Percentiles rank a stretch among this genome's conserved stretches.
Conservation (phyloP, 1,284 basidiomycete species). For the Neonothopanus nambi region DNA sequence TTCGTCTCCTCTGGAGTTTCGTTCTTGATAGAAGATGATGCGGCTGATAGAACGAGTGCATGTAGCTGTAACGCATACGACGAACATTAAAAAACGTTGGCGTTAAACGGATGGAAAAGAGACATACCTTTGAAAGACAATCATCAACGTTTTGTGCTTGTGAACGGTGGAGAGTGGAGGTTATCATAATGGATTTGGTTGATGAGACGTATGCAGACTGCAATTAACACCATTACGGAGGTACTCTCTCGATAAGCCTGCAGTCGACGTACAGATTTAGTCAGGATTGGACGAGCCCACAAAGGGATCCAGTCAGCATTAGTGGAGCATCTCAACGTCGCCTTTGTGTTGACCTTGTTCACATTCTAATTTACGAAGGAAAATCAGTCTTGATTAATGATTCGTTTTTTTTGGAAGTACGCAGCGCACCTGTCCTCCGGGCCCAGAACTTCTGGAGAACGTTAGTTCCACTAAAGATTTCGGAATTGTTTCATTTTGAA, state of each 20-base stretch:
- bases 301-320: slow-evolving; percentile 64
- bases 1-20: slow-evolving; percentile 58
- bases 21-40: slow-evolving; percentile 48
- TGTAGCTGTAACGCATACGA: slow-evolving; percentile 47
- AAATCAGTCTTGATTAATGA: neutral
- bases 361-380: slow-evolving; percentile 59
- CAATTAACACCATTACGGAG: neutral
- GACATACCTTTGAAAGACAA: slow-evolving; percentile 61
- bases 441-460: slow-evolving; percentile 76
- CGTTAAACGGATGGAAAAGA: neutral
- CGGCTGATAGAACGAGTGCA: slow-evolving; percentile 46
- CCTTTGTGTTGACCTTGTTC: slow-evolving; percentile 82
- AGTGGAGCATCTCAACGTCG: slow-evolving; percentile 56
- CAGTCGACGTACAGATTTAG: slow-evolving; percentile 45
- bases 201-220: slow-evolving; percentile 70
- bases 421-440: slow-evolving; percentile 70
- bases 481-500: slow-evolving; percentile 45
- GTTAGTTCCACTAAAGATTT: slow-evolving; percentile 46
- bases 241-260: neutral
- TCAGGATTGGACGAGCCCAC: slow-evolving; percentile 59
- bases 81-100: slow-evolving; percentile 12
- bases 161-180: slow-evolving; percentile 68
- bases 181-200: slow-evolving; percentile 62
- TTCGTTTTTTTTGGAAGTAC: neutral
- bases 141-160: slow-evolving; percentile 75